Evolutionary conservation across 768 basidiomycete genomes (phyloP).

Genomic region (Tylopilus cervinicoccineus): DNA sequence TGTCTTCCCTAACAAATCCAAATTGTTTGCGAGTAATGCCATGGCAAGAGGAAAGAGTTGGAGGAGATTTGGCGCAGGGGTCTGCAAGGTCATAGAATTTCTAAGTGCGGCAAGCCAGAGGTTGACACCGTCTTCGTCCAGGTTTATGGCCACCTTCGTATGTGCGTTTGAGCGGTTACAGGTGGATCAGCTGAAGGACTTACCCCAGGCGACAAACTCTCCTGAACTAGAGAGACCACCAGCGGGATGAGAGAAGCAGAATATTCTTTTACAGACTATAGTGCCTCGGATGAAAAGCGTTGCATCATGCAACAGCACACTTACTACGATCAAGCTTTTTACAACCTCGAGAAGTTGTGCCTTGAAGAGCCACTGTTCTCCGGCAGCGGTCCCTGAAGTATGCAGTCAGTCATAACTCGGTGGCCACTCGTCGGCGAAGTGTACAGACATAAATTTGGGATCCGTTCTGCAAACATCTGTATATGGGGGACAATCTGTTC

Average conservation of each 20-base stretch:
- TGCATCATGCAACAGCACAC: conserved; percentile 7
- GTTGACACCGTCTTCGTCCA: conserved; percentile 75
- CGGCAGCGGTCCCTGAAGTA: conserved; percentile 59
- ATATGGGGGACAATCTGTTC: conserved; percentile 67
- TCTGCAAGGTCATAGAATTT: conserved; percentile 54
- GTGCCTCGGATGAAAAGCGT: not conserved
- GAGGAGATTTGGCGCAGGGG: conserved; percentile 49
- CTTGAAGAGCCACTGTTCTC: conserved; percentile 70
- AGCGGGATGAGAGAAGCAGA: conserved; percentile 52
- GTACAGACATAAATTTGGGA: conserved; percentile 68
- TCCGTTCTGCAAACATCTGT: conserved; percentile 52
- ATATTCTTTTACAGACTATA: conserved; percentile 62
- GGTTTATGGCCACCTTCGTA: conserved; percentile 55
- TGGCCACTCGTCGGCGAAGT: not conserved
- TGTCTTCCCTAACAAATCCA: conserved; percentile 71
- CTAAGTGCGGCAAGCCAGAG: conserved; percentile 73
- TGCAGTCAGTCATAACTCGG: conserved; percentile 8
- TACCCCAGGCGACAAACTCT: conserved; percentile 58
- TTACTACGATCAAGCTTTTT: conserved; percentile 64
- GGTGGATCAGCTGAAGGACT: conserved; percentile 13
- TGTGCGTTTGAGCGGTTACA: not conserved
- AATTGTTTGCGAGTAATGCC: conserved; percentile 56
- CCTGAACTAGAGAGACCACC: conserved; percentile 60
- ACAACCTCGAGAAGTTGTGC: conserved; percentile 65
- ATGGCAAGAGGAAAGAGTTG: conserved; percentile 65